Percentiles rank a stretch among this genome's conserved stretches.
These are phyloP conservation scores for Hypoxylon intermedium DNA, from an alignment of 495 filamentous ascomycete species.

Conservation along the genomic window DNA sequence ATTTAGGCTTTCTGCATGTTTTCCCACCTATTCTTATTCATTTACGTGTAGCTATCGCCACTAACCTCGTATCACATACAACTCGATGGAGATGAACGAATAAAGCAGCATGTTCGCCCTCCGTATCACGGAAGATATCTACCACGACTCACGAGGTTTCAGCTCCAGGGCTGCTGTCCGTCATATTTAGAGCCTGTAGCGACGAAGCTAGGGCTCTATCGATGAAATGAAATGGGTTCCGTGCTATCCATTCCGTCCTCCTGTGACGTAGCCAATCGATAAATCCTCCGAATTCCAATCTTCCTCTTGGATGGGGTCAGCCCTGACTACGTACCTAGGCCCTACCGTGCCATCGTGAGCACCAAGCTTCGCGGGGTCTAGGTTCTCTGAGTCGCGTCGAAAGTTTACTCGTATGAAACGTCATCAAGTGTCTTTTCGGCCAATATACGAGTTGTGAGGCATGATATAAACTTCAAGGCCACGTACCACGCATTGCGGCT, in stretches of 20 bases:
- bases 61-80: constrained; percentile 19
- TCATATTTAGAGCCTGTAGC: constrained; percentile 26
- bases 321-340: constrained; percentile 3
- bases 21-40: constrained; percentile 15
- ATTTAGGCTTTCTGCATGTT: constrained; percentile 29
- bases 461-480: constrained; percentile 34
- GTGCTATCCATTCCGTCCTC: constrained; percentile 15
- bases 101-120: constrained; percentile 15
- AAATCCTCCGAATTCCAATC: constrained; percentile 28
- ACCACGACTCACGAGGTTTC: constrained; percentile 28
- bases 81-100: not conserved
- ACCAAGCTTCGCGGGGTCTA: constrained; percentile 20
- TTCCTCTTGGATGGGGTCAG: constrained; percentile 17
- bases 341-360: constrained; percentile 12
- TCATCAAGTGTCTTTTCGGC: constrained; percentile 15
- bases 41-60: constrained; percentile 3
- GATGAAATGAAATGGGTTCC: constrained; percentile 10
- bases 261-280: constrained; percentile 28
- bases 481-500: constrained; percentile 25
- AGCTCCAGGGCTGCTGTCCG: constrained; percentile 28
- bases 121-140: constrained; percentile 16
- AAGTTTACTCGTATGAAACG: constrained; percentile 32
- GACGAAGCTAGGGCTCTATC: constrained; percentile 11
- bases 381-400: not conserved
- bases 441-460: constrained; percentile 33